phyloP scores from a whole-genome alignment of 1,139 yeast species.

The Candida labiduridarum region DNA sequence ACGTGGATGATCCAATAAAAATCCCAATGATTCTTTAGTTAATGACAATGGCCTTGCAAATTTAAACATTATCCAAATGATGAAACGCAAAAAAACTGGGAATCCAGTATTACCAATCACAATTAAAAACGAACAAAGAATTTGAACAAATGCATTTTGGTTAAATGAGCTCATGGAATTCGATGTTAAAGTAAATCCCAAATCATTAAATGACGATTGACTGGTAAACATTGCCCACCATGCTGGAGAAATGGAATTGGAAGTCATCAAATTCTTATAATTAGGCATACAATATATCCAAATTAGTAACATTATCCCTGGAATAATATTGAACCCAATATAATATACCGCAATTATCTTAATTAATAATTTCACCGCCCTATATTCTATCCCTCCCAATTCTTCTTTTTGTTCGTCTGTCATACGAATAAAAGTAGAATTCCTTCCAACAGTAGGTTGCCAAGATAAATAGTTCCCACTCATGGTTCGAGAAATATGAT shows the following conservation, averaged over 20 bases:
- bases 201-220: constrained; percentile 76
- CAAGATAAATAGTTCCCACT: constrained; percentile 77
- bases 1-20: constrained; percentile 91
- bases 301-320: constrained; percentile 59
- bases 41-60: constrained; percentile 66
- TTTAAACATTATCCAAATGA: constrained; percentile 79
- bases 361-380: constrained; percentile 79
- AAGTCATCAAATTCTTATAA: constrained; percentile 47
- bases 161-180: constrained; percentile 74
- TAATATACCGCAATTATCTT: constrained; percentile 68
- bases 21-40: constrained; percentile 77
- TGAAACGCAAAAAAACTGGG: constrained; percentile 75
- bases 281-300: constrained; percentile 56
- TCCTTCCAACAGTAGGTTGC: constrained; percentile 93
- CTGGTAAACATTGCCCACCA: constrained; percentile 95
- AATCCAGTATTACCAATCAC: constrained; percentile 94
- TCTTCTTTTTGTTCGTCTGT: constrained; percentile 88
- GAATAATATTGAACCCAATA: constrained; percentile 71
- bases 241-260: constrained; percentile 64
- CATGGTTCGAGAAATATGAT: constrained; percentile 30
- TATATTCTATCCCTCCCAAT: constrained; percentile 94
- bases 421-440: constrained; percentile 84
- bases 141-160: constrained; percentile 61
- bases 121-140: constrained; percentile 67
- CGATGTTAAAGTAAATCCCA: constrained; percentile 80